Evolutionary conservation across 257 asterid genomes (phyloP).

Genomic region (Salvia miltiorrhiza): DNA sequence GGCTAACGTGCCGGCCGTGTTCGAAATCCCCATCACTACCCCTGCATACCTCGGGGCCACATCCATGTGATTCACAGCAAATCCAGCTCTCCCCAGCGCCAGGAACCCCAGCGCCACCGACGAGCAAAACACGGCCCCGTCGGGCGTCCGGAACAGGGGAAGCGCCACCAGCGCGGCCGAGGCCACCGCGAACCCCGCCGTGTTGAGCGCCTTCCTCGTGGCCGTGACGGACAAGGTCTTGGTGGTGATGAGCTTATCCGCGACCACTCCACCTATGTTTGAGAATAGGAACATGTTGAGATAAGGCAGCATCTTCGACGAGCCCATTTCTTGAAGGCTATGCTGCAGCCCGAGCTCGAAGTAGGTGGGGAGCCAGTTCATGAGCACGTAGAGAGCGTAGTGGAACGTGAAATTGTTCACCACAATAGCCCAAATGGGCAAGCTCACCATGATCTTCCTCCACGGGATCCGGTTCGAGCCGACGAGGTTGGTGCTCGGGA

Average conservation of each 20-base stretch:
- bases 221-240: slow-evolving; percentile 58
- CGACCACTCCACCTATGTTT: slow-evolving; percentile 81
- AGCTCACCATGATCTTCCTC: slow-evolving; percentile 59
- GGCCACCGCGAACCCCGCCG: slow-evolving; percentile 71
- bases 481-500: slow-evolving; percentile 49
- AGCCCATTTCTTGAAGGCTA: slow-evolving; percentile 94
- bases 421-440: slow-evolving; percentile 93
- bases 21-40: slow-evolving; percentile 91
- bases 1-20: slow-evolving; percentile 92
- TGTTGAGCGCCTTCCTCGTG: slow-evolving; percentile 75
- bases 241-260: slow-evolving; percentile 69
- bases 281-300: slow-evolving; percentile 87
- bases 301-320: slow-evolving; percentile 92
- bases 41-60: slow-evolving; percentile 95
- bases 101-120: slow-evolving; percentile 84
- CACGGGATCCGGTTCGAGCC: slow-evolving; percentile 55
- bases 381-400: slow-evolving; percentile 84
- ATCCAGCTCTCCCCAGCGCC: slow-evolving; percentile 97
- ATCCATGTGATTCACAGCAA: slow-evolving; percentile 95
- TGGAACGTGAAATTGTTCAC: slow-evolving; percentile 87
- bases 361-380: slow-evolving; percentile 98
- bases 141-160: slow-evolving; percentile 71
- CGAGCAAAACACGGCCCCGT: slow-evolving; percentile 72
- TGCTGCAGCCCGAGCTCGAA: slow-evolving; percentile 76
- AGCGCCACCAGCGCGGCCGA: slow-evolving; percentile 69